A percentile compares a stretch with the other conserved stretches of the same genome.
Evolutionary conservation across 2,329 filamentous ascomycete genomes (phyloP).

Genomic region (Pseudonectria foliicola): DNA sequence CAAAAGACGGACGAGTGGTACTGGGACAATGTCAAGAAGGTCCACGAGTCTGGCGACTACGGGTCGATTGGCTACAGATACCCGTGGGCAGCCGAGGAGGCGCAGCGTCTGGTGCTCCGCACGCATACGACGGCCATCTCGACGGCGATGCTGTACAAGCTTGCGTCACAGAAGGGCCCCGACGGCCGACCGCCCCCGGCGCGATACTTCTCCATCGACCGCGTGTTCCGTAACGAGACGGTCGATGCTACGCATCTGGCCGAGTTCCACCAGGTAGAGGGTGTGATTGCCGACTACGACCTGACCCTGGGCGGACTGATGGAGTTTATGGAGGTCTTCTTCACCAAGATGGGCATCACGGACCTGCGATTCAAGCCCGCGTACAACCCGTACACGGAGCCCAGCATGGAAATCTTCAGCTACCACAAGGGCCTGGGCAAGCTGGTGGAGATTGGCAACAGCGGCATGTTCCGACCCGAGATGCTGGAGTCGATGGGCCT

Average conservation of each 20-base stretch:
- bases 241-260: constrained; percentile 95
- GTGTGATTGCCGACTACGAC: constrained; percentile 94
- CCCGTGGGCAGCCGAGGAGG: constrained; percentile 84
- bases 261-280: constrained; percentile 98
- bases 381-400: constrained; percentile 93
- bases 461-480: constrained; percentile 96
- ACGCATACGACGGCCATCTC: constrained; percentile 95
- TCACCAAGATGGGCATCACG: constrained; percentile 86
- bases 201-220: constrained; percentile 97
- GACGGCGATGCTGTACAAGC: constrained; percentile 82
- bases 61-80: constrained; percentile 96
- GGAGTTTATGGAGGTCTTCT: constrained; percentile 92
- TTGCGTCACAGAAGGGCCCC: constrained; percentile 74
- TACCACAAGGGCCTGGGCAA: constrained; percentile 85
- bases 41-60: constrained; percentile 87
- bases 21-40: constrained; percentile 78
- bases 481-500: constrained; percentile 95
- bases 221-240: constrained; percentile 96
- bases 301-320: constrained; percentile 89
- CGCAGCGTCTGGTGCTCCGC: constrained; percentile 77
- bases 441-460: constrained; percentile 96
- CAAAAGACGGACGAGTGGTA: constrained; percentile 69
- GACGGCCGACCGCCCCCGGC: constrained; percentile 59
- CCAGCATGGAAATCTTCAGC: constrained; percentile 96
- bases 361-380: constrained; percentile 91